Base-by-base conservation (phyloP, 1,284 basidiomycete species). In the Filobasidium uniguttulatum region DNA sequence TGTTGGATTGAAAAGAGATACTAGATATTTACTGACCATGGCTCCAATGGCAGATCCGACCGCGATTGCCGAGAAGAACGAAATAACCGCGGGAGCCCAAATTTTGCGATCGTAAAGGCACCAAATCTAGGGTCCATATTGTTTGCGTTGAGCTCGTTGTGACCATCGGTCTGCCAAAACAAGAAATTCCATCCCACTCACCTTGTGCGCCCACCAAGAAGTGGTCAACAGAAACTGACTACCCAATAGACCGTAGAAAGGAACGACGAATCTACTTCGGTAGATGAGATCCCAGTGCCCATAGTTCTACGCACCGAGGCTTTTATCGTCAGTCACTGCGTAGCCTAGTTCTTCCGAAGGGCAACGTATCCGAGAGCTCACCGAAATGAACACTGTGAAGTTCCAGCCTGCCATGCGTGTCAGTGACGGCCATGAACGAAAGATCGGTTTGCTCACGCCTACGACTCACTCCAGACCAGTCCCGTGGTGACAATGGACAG, bases 171-270 rank as follows among this genome's bases (percentile, higher is more conserved):
- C n/a, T n/a, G n/a, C n/a, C n/a, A n/a, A n/a, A n/a, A n/a, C n/a
- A n/a, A n/a, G n/a, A n/a, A n/a, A n/a, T n/a, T n/a, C n/a, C n/a
- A n/a, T n/a, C n/a, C n/a, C 10, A 43, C 26, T 43, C 40, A 43
- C 40, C 23, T 43, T 43, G 15, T 43, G 40, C 22, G 40, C 40
- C n/a, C 29, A 43, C 40, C 40, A 43, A 3, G 40, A 23, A 43
- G 25, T 43, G 9, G 26, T 43, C 6, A 43, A 3, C 14, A 15
- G 8, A 26, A 43, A 43, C n/a, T 43, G 40, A 7, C 15, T 14
- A 3, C 40, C 40, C 23, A 23, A 12, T 12, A 43, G 26, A 3
- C 40, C 40, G 26, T 43, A 43, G 8, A 43, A 20, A n/a, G 40
- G 40, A 14, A 43, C 40, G 40, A 43, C 20, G 15, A 15, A 26